Percentiles rank a stretch among this genome's conserved stretches.
Conservation (phyloP, 1,284 basidiomycete genomes). For the Golubevia sp. region DNA sequence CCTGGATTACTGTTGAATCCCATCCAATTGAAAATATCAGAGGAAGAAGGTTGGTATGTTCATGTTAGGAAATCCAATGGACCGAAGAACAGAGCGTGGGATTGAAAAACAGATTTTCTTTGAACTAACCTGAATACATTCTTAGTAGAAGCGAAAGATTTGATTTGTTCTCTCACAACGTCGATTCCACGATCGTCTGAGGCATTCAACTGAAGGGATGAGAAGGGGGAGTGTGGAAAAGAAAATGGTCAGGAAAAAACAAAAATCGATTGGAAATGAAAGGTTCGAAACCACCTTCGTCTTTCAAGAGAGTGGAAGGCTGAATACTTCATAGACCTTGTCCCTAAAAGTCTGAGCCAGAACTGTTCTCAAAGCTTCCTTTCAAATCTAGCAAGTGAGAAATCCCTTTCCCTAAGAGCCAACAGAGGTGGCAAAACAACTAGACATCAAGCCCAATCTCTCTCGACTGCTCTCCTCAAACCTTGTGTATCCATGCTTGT, state of each 20-base stretch:
- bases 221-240: neutral
- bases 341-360: no score
- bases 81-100: neutral
- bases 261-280: neutral
- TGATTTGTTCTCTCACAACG: constrained; percentile 97
- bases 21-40: neutral
- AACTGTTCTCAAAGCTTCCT: no score
- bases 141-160: constrained; percentile 94
- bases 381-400: no score
- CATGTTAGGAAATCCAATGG: neutral
- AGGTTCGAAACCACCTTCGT: no score
- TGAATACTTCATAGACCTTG: no score
- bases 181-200: constrained; percentile 98
- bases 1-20: constrained; percentile 19
- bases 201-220: constrained; percentile 76
- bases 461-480: no score
- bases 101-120: neutral
- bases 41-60: neutral
- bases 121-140: constrained; percentile 70
- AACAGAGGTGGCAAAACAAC: no score
- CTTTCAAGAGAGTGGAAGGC: no score
- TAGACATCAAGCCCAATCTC: no score
- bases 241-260: neutral
- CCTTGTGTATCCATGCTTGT: no score
- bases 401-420: no score